A percentile compares a stretch with the other conserved stretches of the same genome.
Conservation (phyloP, 176 grass and related monocot species). For the barley (Hordeum vulgare) region DNA sequence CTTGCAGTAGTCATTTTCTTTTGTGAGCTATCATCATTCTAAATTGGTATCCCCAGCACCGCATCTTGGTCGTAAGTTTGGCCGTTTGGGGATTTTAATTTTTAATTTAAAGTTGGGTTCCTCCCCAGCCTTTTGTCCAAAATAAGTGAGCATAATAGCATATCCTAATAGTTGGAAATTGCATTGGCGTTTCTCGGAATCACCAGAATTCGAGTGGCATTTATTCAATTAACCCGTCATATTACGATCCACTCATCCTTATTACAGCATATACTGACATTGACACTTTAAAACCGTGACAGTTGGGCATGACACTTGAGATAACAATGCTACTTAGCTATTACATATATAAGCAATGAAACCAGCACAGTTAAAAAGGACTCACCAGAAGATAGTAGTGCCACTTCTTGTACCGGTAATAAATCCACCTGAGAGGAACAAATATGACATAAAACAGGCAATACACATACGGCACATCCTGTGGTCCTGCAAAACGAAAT, state of each 20-base stretch:
- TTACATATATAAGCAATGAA: neutral
- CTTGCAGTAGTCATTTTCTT: too few species aligned
- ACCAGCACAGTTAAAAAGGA: neutral
- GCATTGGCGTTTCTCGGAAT: too few species aligned
- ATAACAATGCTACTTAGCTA: neutral
- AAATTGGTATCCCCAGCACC: too few species aligned
- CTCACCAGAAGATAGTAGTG: conserved; percentile 96
- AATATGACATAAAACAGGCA: conserved; percentile 93
- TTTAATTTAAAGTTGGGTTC: too few species aligned
- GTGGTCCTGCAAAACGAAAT: conserved; percentile 50
- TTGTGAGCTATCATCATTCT: too few species aligned
- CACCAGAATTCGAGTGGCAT: too few species aligned
- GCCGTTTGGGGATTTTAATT: too few species aligned
- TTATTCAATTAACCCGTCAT: too few species aligned
- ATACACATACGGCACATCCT: conserved; percentile 90
- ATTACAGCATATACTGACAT: neutral
- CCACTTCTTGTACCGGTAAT: conserved; percentile 99
- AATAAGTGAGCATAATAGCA: neutral
- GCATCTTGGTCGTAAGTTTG: too few species aligned
- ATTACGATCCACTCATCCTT: neutral
- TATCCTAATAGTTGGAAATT: too few species aligned
- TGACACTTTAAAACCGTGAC: neutral
- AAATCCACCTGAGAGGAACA: conserved; percentile 92
- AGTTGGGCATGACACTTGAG: neutral
- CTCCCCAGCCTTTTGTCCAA: too few species aligned